These are phyloP conservation scores for Plasmodium billcollinsi DNA, from an alignment of 169 alveolate species.

Conservation along the genomic window DNA sequence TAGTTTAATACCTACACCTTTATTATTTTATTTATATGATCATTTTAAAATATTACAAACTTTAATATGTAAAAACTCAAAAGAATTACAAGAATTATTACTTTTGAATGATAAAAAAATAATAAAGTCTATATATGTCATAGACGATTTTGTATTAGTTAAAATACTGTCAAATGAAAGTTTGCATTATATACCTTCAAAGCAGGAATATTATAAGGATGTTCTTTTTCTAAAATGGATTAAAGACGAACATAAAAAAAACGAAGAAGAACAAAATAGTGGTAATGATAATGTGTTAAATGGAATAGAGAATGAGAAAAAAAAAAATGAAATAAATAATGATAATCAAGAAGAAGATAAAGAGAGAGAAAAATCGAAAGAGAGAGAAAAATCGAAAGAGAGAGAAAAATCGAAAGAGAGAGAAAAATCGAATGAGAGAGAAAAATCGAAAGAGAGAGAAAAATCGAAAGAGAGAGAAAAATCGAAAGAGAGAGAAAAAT, in stretches of 20 bases:
- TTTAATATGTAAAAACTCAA: slow-evolving; percentile 52
- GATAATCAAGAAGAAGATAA: not conserved
- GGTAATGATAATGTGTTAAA: not conserved
- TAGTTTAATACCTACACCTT: slow-evolving; percentile 47
- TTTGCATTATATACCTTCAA: slow-evolving; percentile 46
- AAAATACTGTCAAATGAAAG: slow-evolving; percentile 42
- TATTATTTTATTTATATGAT: slow-evolving; percentile 61
- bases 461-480: too few relatives aligned
- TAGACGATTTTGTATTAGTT: slow-evolving; percentile 59
- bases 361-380: too few relatives aligned
- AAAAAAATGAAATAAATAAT: not conserved
- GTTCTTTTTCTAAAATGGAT: slow-evolving; percentile 9
- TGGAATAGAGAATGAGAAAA: not conserved
- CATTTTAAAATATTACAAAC: slow-evolving; percentile 58
- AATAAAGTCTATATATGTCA: slow-evolving; percentile 46
- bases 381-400: too few relatives aligned
- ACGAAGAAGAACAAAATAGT: too few relatives aligned
- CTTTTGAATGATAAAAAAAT: slow-evolving; percentile 19
- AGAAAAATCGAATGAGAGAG: too few relatives aligned
- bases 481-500: too few relatives aligned
- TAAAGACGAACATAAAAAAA: not conserved
- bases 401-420: too few relatives aligned
- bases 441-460: too few relatives aligned
- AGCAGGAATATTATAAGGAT: slow-evolving; percentile 37
- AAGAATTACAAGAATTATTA: slow-evolving; percentile 45